Percentiles rank a stretch among this genome's conserved stretches.
These are phyloP conservation scores for Coniochaeta sp. DNA, from an alignment of 2,329 filamentous ascomycete genomes.

Conservation along the genomic window DNA sequence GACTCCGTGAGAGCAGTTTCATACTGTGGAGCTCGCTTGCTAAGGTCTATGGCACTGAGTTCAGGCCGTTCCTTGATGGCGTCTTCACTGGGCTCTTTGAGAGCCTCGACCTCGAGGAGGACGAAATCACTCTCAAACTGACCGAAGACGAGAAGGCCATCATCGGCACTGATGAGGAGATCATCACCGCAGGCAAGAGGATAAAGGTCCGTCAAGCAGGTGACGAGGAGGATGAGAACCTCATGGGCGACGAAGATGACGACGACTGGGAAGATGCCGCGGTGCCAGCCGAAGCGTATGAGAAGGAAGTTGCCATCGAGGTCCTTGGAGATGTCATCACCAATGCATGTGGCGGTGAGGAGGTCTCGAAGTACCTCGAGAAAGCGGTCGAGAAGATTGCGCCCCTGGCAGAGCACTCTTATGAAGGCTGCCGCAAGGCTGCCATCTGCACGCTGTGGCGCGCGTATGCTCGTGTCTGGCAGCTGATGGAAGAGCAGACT, in stretches of 20 bases:
- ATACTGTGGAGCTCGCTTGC: conserved; percentile 93
- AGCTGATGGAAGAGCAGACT: conserved; percentile 71
- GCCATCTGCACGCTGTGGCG: conserved; percentile 89
- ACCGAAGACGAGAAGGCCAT: conserved; percentile 68
- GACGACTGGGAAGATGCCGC: conserved; percentile 78
- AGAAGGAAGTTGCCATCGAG: conserved; percentile 96
- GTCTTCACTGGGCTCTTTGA: conserved; percentile 76
- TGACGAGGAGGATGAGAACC: conserved; percentile 47
- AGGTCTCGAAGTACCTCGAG: conserved; percentile 73
- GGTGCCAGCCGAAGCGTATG: conserved; percentile 81
- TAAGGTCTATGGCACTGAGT: conserved; percentile 84
- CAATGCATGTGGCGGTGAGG: conserved; percentile 70
- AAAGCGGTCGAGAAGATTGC: conserved; percentile 77
- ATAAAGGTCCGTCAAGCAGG: conserved; percentile 66
- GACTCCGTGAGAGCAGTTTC: conserved; percentile 92
- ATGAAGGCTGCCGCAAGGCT: conserved; percentile 89
- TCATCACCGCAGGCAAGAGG: conserved; percentile 76
- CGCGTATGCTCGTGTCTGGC: conserved; percentile 84
- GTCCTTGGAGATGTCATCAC: conserved; percentile 89
- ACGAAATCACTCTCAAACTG: conserved; percentile 73
- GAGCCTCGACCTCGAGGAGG: conserved; percentile 80
- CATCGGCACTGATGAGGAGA: conserved; percentile 56
- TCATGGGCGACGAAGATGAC: conserved; percentile 54
- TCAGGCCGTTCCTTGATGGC: conserved; percentile 68
- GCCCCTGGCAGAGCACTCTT: conserved; percentile 77